Percentiles rank a stretch among this genome's conserved stretches.
phyloP scores from a whole-genome alignment of 805 yeast species.

The Saccharomycopsis sp. region DNA sequence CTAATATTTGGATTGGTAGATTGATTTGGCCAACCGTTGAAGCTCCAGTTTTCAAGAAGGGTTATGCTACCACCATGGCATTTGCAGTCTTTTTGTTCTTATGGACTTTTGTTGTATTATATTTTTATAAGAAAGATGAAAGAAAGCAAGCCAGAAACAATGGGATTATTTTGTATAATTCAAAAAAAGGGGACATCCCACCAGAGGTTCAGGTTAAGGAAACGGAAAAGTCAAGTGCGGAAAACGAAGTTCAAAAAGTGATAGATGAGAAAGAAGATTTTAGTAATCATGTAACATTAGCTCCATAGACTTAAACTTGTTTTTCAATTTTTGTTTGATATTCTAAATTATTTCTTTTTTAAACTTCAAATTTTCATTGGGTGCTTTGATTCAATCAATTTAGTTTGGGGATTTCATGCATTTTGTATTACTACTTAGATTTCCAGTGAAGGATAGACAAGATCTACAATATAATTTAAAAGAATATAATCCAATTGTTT shows the following conservation, averaged over 20 bases:
- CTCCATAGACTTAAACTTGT: too few species aligned
- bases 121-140: slow-evolving; percentile 48
- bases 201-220: neutral
- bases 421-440: too few species aligned
- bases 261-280: too few species aligned
- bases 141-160: slow-evolving; percentile 37
- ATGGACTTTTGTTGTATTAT: slow-evolving; percentile 47
- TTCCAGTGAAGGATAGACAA: too few species aligned
- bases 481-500: too few species aligned
- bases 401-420: too few species aligned
- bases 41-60: slow-evolving; percentile 49
- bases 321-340: too few species aligned
- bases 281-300: too few species aligned
- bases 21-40: slow-evolving; percentile 46
- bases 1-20: slow-evolving; percentile 47
- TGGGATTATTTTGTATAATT: slow-evolving; percentile 45
- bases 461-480: too few species aligned
- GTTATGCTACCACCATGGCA: slow-evolving; percentile 44
- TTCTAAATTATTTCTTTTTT: too few species aligned
- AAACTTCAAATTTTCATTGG: too few species aligned
- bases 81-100: slow-evolving; percentile 39
- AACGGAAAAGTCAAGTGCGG: neutral
- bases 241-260: neutral
- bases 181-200: slow-evolving; percentile 30
- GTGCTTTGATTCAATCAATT: too few species aligned